Conservation (phyloP, 352 stramenopile genomes). For the Albugo laibachii region DNA sequence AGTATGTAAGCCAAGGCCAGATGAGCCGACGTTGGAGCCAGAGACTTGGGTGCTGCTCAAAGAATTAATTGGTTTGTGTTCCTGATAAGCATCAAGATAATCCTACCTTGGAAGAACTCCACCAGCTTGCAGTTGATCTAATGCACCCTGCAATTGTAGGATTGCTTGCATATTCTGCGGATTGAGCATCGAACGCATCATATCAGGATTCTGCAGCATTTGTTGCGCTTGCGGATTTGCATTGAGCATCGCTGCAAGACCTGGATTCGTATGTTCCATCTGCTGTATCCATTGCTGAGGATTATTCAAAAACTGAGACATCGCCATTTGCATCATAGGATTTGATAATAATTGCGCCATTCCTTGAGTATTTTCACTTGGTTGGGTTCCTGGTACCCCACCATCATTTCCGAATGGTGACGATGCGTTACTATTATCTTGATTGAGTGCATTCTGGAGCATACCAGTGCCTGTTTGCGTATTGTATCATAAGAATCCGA, state of each 20-base stretch:
- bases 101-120: constrained; percentile 50
- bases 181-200: constrained; percentile 73
- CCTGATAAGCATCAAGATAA: constrained; percentile 6
- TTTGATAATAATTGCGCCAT: constrained; percentile 76
- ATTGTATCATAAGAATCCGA: too few species aligned
- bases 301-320: constrained; percentile 70
- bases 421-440: too few species aligned
- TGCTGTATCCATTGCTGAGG: constrained; percentile 56
- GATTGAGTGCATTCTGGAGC: too few species aligned
- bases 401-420: too few species aligned
- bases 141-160: constrained; percentile 80
- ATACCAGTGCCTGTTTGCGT: too few species aligned
- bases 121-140: constrained; percentile 57
- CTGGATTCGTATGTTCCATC: constrained; percentile 80
- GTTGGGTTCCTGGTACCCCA: too few species aligned
- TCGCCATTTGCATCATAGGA: constrained; percentile 63
- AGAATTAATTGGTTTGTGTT: not conserved
- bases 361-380: constrained; percentile 28
- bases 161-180: constrained; percentile 81
- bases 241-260: constrained; percentile 72
- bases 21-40: not conserved
- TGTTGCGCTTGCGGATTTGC: constrained; percentile 76
- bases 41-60: constrained; percentile 5
- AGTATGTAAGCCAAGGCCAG: not conserved
- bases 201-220: constrained; percentile 80